phyloP scores from a whole-genome alignment of 208 protist species.

The Acanthamoeba divionensis region DNA sequence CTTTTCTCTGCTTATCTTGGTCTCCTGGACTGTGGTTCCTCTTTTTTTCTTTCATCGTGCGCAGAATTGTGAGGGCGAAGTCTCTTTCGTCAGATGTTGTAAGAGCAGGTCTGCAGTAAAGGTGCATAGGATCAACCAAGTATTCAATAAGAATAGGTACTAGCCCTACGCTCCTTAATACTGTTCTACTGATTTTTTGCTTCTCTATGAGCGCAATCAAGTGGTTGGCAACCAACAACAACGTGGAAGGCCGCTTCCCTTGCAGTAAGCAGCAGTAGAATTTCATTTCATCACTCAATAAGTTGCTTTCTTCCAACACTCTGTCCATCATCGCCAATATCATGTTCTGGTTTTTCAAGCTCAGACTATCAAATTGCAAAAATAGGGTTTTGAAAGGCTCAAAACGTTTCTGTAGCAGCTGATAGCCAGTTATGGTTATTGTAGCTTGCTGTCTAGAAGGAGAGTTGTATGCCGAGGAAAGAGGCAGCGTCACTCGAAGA shows the following conservation, averaged over 20 bases:
- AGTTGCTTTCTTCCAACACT: not conserved
- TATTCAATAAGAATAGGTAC: constrained; percentile 5
- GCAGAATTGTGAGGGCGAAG: not conserved
- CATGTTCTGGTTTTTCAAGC: constrained; percentile 7
- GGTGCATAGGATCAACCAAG: constrained; percentile 2
- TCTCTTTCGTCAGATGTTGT: not conserved
- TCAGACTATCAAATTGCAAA: constrained; percentile 9
- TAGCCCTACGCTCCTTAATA: not conserved
- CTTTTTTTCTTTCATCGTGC: not conserved
- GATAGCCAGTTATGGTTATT: constrained; percentile 10
- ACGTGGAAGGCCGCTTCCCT: not conserved
- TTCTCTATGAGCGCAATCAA: constrained; percentile 19
- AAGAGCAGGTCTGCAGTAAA: not conserved
- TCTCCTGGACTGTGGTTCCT: not conserved
- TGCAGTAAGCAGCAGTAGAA: constrained; percentile 30
- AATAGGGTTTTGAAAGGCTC: constrained; percentile 13
- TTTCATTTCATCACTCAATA: not conserved
- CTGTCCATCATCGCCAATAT: constrained; percentile 19
- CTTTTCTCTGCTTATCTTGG: not conserved
- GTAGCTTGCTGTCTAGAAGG: not conserved
- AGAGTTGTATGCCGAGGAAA: not conserved
- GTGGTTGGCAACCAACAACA: not conserved
- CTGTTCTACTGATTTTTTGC: not conserved
- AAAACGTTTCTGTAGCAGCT: constrained; percentile 25
- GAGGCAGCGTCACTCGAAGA: not conserved